Base-by-base conservation (phyloP, 2,329 filamentous ascomycete genomes). In the Aspergillus sp. region DNA sequence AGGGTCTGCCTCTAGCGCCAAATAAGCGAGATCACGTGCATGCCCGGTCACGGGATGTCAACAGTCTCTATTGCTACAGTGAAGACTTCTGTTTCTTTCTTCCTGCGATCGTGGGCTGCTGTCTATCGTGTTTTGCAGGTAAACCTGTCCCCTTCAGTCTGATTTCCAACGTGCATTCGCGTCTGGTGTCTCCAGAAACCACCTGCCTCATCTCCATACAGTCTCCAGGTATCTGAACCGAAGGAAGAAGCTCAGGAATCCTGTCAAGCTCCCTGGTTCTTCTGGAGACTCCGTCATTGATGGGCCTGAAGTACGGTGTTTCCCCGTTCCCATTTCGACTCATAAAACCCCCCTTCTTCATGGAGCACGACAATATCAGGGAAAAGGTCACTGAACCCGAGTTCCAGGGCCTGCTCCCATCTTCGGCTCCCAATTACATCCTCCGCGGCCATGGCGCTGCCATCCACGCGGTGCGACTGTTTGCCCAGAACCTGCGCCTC, bases 391-490 rank as follows among this genome's bases (percentile, higher is more conserved):
- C 22, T 24, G 12, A 37, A 30, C 19, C 34, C n/a, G n/a, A 32
- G 8, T 8, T 15, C 10, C 43, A 47, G 16, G 26, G 34, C 11
- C 39, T 30, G 29, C 37, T 47, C 20, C 64, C 68, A 22, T 69
- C 72, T 20, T 67, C 73, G 14, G 73, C 72, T 33, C 77, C 77
- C 31, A 60, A 62, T 28, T 81, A 81, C 54, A 77, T 96, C 37
- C 73, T 98, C 24, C 82, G 91, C 42, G 91, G 91, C 32, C 91
- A 96, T 64, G 72, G 75, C 34, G 72, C 82, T 1, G 78, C 86
- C 43, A 78, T 95, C 29, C 86, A 95, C 53, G 74, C 77, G 13
- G 70, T 88, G 3, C 65, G 72, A 32, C 89, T 96, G 53, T 68
- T 85, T 44, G 71, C 75, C 33, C 58, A 65, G 25, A 94, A 95